These are phyloP conservation scores for Umbelopsis ramanniana DNA, from an alignment of 192 early-diverging fungal species.

Conservation along the genomic window DNA sequence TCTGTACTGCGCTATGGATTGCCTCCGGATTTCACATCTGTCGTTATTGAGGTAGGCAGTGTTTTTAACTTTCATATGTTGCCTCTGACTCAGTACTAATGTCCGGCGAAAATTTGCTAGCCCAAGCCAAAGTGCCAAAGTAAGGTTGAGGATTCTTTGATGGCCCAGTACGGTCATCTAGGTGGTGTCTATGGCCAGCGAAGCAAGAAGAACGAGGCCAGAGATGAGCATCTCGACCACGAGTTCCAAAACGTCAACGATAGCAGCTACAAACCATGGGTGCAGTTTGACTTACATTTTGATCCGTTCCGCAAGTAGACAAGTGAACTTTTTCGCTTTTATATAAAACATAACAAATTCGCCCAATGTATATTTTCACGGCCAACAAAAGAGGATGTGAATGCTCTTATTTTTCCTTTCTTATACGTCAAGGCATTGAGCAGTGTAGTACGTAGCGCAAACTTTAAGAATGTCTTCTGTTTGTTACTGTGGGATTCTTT, in stretches of 20 bases:
- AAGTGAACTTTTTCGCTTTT: not conserved
- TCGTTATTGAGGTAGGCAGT: conserved; percentile 66
- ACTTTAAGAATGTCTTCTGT: not conserved
- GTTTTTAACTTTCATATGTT: conserved; percentile 8
- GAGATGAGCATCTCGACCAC: conserved; percentile 75
- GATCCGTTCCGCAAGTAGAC: conserved; percentile 47
- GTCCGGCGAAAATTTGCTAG: conserved; percentile 23
- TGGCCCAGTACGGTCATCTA: conserved; percentile 80
- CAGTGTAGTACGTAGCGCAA: too few relatives aligned
- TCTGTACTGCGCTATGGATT: conserved; percentile 96
- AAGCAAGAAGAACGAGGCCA: conserved; percentile 23
- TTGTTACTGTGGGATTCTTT: not conserved
- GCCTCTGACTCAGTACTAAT: too few relatives aligned
- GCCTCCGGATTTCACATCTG: conserved; percentile 89
- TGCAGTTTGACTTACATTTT: conserved; percentile 73
- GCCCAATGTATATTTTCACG: conserved; percentile 20
- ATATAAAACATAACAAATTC: not conserved
- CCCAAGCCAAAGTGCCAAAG: conserved; percentile 81
- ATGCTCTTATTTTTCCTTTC: too few relatives aligned
- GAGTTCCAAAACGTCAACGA: conserved; percentile 85
- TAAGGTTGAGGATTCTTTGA: conserved; percentile 80
- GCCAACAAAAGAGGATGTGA: not conserved
- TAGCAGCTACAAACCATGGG: conserved; percentile 92
- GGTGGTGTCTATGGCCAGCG: conserved; percentile 69
- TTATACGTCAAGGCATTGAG: too few relatives aligned